Conservation (phyloP, 768 basidiomycete genomes). For the Calocybe cyanea region DNA sequence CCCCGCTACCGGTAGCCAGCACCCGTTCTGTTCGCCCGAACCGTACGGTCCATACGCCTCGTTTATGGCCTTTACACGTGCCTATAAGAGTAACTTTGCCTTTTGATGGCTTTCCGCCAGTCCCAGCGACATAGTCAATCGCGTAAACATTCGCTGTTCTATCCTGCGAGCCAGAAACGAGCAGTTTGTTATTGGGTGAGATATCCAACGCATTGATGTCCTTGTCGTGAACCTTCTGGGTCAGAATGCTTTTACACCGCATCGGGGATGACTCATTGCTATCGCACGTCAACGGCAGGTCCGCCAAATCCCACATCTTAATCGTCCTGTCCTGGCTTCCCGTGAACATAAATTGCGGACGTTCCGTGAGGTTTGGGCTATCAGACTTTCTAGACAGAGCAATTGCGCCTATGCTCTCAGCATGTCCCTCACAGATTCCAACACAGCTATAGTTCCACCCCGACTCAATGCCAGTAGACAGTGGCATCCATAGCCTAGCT, state of each 20-base stretch:
- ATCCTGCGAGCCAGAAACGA: conserved; percentile 96
- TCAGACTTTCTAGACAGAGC: conserved; percentile 64
- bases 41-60: conserved; percentile 93
- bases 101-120: conserved; percentile 39
- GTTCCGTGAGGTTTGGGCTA: conserved; percentile 21
- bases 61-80: conserved; percentile 92
- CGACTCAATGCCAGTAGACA: conserved; percentile 7
- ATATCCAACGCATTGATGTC: conserved; percentile 97
- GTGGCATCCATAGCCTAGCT: conserved; percentile 76
- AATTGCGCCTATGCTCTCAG: conserved; percentile 90
- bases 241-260: conserved; percentile 74
- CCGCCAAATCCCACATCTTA: conserved; percentile 95
- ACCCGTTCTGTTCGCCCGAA: conserved; percentile 83
- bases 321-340: conserved; percentile 97
- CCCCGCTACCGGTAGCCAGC: conserved; percentile 91
- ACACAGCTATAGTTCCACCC: conserved; percentile 70
- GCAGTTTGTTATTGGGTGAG: conserved; percentile 80
- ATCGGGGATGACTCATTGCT: conserved; percentile 25
- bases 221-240: conserved; percentile 93
- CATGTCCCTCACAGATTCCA: conserved; percentile 88
- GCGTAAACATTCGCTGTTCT: conserved; percentile 89
- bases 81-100: conserved; percentile 78
- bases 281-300: conserved; percentile 32
- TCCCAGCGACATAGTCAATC: conserved; percentile 51
- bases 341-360: conserved; percentile 77